These are phyloP conservation scores for Smithsoniella earleae DNA, from an alignment of 163 green algal species.

Conservation along the genomic window DNA sequence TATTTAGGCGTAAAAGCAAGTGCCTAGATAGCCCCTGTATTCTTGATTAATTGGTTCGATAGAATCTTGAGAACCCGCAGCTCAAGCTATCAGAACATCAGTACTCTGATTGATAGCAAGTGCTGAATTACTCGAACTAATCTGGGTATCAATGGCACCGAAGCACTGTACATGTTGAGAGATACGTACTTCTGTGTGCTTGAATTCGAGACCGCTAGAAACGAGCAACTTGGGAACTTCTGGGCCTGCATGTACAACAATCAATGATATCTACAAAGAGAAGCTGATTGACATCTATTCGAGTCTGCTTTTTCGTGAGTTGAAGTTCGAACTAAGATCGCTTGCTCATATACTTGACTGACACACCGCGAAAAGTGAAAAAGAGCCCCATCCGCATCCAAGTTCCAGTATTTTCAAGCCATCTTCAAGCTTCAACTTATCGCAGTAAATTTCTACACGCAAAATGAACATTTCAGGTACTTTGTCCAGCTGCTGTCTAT, in stretches of 20 bases:
- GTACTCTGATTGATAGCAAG: too few relatives aligned
- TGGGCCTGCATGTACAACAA: slow-evolving; percentile 59
- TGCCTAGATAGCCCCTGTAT: too few relatives aligned
- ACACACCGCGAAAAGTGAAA: slow-evolving; percentile 60
- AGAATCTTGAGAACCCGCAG: too few relatives aligned
- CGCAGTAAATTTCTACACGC: slow-evolving; percentile 61
- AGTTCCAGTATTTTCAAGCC: slow-evolving; percentile 84
- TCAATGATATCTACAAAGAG: too few relatives aligned
- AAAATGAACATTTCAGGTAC: too few relatives aligned
- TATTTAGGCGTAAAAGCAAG: too few relatives aligned
- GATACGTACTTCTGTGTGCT: slow-evolving; percentile 52
- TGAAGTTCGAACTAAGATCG: not conserved
- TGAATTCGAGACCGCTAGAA: slow-evolving; percentile 84
- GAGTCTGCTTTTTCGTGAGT: not conserved
- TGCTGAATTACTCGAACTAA: too few relatives aligned
- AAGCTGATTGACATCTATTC: too few relatives aligned
- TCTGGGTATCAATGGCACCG: too few relatives aligned
- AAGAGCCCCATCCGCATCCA: slow-evolving; percentile 91
- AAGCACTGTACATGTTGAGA: not conserved
- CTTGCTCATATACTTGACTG: not conserved
- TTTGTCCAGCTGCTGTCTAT: too few relatives aligned
- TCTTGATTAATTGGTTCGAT: too few relatives aligned
- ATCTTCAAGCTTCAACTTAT: slow-evolving; percentile 66
- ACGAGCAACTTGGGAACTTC: slow-evolving; percentile 59
- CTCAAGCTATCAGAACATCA: too few relatives aligned